These are phyloP conservation scores for Trichoderma sp. DNA, from an alignment of 2,329 filamentous ascomycete species.

Conservation along the genomic window DNA sequence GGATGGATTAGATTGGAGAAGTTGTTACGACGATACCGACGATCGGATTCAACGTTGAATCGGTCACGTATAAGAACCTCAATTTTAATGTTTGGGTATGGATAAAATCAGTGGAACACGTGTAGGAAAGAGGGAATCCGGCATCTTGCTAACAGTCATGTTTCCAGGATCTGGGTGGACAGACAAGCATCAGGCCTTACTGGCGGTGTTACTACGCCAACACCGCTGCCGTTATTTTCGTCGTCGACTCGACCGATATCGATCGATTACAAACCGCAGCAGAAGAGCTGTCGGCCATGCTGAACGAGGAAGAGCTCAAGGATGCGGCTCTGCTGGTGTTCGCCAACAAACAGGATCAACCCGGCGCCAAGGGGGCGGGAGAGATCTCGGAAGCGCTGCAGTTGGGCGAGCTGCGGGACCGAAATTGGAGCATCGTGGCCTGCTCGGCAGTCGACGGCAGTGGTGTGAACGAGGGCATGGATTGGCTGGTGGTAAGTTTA, in stretches of 20 bases:
- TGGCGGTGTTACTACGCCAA: conserved; percentile 99
- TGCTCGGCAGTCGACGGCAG: conserved; percentile 95
- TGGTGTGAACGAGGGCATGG: conserved; percentile 96
- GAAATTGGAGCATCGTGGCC: conserved; percentile 99
- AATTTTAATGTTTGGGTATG: conserved; percentile 98
- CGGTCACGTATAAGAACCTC: conserved; percentile 95
- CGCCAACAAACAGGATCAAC: conserved; percentile 98
- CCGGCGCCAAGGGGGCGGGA: conserved; percentile 90
- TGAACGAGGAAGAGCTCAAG: conserved; percentile 94
- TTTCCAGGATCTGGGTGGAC: conserved; percentile 79
- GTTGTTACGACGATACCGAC: conserved; percentile 99
- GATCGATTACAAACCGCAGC: conserved; percentile 88
- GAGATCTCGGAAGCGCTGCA: conserved; percentile 94
- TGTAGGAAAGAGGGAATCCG: not conserved
- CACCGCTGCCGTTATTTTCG: conserved; percentile 96
- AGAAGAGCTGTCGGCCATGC: conserved; percentile 90
- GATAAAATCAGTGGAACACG: conserved; percentile 4
- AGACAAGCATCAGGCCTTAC: conserved; percentile 98
- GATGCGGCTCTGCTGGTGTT: conserved; percentile 92
- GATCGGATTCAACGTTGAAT: conserved; percentile 99
- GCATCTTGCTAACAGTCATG: not conserved
- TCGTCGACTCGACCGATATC: conserved; percentile 97
- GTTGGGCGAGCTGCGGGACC: conserved; percentile 84
- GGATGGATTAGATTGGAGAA: conserved; percentile 75
- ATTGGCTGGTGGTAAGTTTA: conserved; percentile 83